These are phyloP conservation scores for Akebia trifoliata DNA, from an alignment of 164 flowering plant species.

Conservation along the genomic window DNA sequence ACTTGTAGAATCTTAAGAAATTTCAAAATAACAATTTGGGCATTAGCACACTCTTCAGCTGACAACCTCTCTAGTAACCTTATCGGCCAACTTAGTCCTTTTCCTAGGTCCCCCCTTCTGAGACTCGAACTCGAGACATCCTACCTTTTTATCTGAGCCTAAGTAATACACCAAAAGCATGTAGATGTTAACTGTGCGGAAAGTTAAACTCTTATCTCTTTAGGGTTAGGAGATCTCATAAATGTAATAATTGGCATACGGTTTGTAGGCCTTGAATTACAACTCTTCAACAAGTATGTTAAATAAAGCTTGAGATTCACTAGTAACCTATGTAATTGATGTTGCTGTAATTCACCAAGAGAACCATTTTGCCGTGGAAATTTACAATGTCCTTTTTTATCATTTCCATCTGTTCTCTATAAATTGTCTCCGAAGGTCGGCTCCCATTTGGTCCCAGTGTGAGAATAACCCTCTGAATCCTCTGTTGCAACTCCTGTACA, in stretches of 20 bases:
- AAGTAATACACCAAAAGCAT: no score
- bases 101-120: no score
- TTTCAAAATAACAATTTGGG: no score
- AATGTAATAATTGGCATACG: background rate
- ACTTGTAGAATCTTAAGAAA: background rate
- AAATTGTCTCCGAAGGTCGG: conserved; percentile 34
- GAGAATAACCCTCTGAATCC: conserved; percentile 42
- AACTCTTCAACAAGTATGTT: background rate
- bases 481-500: conserved; percentile 61
- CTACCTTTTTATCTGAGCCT: no score
- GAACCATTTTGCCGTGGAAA: conserved; percentile 94
- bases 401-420: conserved; percentile 47
- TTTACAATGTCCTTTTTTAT: conserved; percentile 67
- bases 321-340: conserved; percentile 75
- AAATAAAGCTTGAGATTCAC: background rate
- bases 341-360: conserved; percentile 69
- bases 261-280: no score
- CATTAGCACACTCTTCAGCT: no score
- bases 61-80: no score
- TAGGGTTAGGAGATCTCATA: background rate
- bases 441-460: conserved; percentile 43
- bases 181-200: no score
- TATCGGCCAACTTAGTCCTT: no score
- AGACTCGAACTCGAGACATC: no score
- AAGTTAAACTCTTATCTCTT: no score